phyloP scores from a whole-genome alignment of 768 basidiomycete species.

The Tephrocybe rancida region DNA sequence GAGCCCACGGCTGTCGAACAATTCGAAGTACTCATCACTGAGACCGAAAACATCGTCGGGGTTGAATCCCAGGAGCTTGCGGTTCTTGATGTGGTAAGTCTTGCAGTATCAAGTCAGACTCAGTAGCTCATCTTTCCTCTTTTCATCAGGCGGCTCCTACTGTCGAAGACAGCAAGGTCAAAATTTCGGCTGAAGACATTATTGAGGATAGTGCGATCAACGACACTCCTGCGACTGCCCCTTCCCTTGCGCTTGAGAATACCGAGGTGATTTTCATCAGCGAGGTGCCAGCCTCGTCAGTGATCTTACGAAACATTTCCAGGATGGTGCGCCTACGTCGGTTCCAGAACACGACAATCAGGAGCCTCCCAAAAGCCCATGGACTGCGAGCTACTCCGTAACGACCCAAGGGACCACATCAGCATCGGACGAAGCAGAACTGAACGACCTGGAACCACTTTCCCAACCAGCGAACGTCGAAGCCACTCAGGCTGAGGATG shows the following conservation, averaged over 20 bases:
- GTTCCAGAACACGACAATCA: conserved; percentile 1
- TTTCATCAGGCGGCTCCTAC: not conserved
- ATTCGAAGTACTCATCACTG: not conserved
- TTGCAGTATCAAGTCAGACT: not conserved
- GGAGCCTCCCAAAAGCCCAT: conserved; percentile 14
- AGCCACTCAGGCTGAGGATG: not conserved
- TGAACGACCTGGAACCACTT: conserved; percentile 18
- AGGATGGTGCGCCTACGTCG: not conserved
- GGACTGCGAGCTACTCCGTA: conserved; percentile 22
- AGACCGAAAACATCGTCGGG: not conserved
- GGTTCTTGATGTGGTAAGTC: not conserved
- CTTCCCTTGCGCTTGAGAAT: not conserved
- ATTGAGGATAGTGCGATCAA: not conserved
- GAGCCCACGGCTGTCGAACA: too few relatives aligned
- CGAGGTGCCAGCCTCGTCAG: not conserved
- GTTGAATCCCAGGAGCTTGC: not conserved
- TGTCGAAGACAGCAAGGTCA: not conserved
- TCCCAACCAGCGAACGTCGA: conserved; percentile 4
- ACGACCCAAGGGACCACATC: conserved; percentile 15
- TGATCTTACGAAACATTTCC: not conserved
- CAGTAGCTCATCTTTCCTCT: not conserved
- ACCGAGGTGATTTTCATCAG: not conserved
- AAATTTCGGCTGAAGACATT: not conserved
- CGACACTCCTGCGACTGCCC: not conserved
- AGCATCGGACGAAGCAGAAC: conserved; percentile 10